phyloP scores from a whole-genome alignment of 148 eudicot species.

The Mesembryanthemum crystallinum region DNA sequence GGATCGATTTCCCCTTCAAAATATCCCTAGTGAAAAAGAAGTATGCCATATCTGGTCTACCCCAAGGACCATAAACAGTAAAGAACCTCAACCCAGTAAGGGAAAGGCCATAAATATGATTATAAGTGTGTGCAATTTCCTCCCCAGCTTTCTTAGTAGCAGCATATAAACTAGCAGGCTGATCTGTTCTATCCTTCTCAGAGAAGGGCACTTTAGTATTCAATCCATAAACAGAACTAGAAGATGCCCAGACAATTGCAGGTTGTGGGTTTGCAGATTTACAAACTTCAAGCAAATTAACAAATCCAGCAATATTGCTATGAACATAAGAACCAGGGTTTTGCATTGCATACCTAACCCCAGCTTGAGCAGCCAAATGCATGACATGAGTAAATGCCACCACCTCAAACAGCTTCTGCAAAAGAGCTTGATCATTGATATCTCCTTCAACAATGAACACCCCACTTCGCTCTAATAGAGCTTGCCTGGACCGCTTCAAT shows the following conservation, averaged over 20 bases:
- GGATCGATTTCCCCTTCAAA: conserved; percentile 59
- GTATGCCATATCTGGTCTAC: conserved; percentile 88
- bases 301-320: conserved; percentile 77
- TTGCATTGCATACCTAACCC: conserved; percentile 82
- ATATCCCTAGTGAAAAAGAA: conserved; percentile 78
- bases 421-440: conserved; percentile 51
- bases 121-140: conserved; percentile 82
- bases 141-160: conserved; percentile 89
- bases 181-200: conserved; percentile 75
- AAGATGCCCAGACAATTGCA: conserved; percentile 79
- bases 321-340: conserved; percentile 79
- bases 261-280: conserved; percentile 75
- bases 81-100: conserved; percentile 72
- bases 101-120: conserved; percentile 75
- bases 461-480: conserved; percentile 51
- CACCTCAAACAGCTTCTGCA: conserved; percentile 59
- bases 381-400: conserved; percentile 68
- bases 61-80: conserved; percentile 90
- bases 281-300: conserved; percentile 67
- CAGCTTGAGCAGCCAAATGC: conserved; percentile 90
- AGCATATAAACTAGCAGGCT: conserved; percentile 82
- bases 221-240: conserved; percentile 77
- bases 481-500: conserved; percentile 60
- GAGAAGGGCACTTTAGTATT: conserved; percentile 82
- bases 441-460: conserved; percentile 75